Evolutionary conservation across 768 basidiomycete genomes (phyloP).

Genomic region (Trametes cingulata): DNA sequence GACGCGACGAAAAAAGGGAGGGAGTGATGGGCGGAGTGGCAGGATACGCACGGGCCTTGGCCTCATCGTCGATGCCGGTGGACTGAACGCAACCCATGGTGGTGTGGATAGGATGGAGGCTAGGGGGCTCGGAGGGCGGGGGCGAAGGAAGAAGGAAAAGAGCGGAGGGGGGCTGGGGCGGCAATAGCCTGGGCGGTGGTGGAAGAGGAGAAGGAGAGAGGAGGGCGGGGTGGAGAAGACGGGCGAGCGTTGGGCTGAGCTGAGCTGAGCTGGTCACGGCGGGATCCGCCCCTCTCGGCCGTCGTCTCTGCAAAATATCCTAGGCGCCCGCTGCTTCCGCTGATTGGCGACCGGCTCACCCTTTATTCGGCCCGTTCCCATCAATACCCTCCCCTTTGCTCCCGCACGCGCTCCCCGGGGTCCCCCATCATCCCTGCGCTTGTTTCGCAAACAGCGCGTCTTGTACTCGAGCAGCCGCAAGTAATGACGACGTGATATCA

Average conservation of each 20-base stretch:
- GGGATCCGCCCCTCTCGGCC: conserved; percentile 6
- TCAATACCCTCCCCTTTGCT: background rate
- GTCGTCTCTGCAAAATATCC: background rate
- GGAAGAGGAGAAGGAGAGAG: conserved; percentile 12
- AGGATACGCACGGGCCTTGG: conserved; percentile 69
- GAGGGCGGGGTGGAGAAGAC: conserved; percentile 7
- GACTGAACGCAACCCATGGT: conserved; percentile 78
- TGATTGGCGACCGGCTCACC: conserved; percentile 12
- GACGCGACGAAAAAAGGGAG: background rate
- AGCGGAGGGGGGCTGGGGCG: conserved; percentile 11
- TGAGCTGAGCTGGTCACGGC: background rate
- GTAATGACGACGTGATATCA: too few relatives aligned
- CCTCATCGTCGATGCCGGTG: conserved; percentile 71
- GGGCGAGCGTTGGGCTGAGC: conserved; percentile 6
- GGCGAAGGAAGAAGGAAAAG: conserved; percentile 11
- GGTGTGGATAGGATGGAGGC: conserved; percentile 34
- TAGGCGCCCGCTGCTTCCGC: conserved; percentile 2
- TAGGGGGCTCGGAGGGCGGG: background rate
- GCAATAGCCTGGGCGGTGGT: conserved; percentile 14
- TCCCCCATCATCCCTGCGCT: background rate
- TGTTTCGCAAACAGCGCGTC: background rate
- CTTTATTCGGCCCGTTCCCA: background rate
- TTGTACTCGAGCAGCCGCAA: background rate
- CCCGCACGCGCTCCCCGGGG: background rate
- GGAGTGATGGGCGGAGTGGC: background rate